These are phyloP conservation scores for Beauveria asiatica DNA, from an alignment of 2,329 filamentous ascomycete genomes.

Conservation along the genomic window DNA sequence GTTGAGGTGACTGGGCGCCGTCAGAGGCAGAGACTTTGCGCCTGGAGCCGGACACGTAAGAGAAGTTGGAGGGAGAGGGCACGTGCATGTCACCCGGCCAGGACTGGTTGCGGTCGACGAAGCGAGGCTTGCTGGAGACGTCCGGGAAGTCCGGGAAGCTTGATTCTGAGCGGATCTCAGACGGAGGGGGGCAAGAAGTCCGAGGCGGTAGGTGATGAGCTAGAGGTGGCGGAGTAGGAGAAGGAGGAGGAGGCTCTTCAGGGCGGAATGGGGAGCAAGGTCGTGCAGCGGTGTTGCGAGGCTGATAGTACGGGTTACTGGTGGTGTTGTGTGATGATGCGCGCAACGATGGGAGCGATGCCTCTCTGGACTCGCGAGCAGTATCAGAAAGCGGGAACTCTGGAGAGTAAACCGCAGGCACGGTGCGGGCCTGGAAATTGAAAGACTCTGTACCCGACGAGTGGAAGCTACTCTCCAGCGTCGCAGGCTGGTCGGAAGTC, in stretches of 20 bases:
- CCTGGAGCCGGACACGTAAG: background rate
- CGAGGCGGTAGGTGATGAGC: background rate
- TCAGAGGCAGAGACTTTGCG: background rate
- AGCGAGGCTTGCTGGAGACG: background rate
- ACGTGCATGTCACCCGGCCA: background rate
- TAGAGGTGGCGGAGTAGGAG: background rate
- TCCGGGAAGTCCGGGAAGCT: background rate
- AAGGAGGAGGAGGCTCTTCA: background rate
- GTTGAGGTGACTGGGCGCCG: background rate
- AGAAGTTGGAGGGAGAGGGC: background rate
- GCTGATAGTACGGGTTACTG: slow-evolving; percentile 28
- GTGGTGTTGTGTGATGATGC: background rate
- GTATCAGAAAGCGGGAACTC: background rate
- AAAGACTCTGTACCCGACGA: slow-evolving; percentile 15
- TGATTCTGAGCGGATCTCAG: background rate
- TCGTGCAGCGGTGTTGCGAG: slow-evolving; percentile 13
- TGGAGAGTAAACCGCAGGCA: background rate
- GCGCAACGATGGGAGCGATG: background rate
- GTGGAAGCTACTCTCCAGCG: slow-evolving; percentile 11
- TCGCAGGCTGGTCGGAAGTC: background rate
- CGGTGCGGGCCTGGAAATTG: slow-evolving; percentile 2
- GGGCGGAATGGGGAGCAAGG: background rate
- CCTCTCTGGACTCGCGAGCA: background rate
- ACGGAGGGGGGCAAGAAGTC: background rate
- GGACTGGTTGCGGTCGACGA: slow-evolving; percentile 5